These are phyloP conservation scores for Patellifolia procumbens DNA, from an alignment of 179 eudicot genomes.

Conservation along the genomic window DNA sequence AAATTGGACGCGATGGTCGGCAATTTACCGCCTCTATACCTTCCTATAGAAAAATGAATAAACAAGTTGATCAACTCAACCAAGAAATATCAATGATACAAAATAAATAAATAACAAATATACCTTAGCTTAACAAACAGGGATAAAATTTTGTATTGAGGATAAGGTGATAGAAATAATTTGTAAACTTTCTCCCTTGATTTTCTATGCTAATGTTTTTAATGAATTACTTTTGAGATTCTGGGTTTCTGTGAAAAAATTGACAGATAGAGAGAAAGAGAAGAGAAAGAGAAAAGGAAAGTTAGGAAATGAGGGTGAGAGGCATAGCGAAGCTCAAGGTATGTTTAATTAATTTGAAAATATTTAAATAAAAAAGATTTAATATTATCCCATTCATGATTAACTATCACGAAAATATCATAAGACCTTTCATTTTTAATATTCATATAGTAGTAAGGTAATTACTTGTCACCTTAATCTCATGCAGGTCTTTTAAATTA, in stretches of 20 bases:
- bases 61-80: background rate
- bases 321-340: conserved; percentile 31
- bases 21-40: background rate
- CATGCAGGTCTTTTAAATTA: too few relatives aligned
- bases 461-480: too few relatives aligned
- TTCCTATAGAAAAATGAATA: background rate
- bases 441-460: too few relatives aligned
- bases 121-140: background rate
- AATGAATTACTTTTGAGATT: background rate
- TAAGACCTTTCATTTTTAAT: too few relatives aligned
- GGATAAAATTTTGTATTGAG: too few relatives aligned
- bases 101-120: too few relatives aligned
- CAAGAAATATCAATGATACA: background rate
- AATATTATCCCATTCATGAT: background rate
- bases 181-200: background rate
- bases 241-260: conserved; percentile 5
- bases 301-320: conserved; percentile 9
- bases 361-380: background rate
- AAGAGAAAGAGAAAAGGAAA: background rate
- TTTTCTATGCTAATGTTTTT: too few relatives aligned
- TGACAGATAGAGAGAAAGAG: background rate
- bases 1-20: background rate
- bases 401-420: background rate
- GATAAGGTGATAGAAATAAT: background rate
- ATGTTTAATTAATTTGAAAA: background rate